Conservation (phyloP, 148 eudicot genomes). For the Talinum fruticosum region DNA sequence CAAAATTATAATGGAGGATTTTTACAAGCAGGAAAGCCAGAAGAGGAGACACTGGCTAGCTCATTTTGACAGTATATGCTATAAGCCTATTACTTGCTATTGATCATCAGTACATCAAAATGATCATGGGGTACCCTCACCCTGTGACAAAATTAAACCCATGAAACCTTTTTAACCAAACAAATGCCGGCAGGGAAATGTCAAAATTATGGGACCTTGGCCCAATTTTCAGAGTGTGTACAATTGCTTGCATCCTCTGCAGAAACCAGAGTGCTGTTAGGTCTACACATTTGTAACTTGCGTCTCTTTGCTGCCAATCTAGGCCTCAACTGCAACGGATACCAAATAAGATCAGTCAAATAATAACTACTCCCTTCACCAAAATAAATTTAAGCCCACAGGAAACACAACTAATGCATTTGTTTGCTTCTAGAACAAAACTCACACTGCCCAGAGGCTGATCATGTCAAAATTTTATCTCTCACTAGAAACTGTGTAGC, state of each 20-base stretch:
- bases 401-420: neutral
- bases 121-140: conserved; percentile 14
- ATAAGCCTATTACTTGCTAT: neutral
- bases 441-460: neutral
- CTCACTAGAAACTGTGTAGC: too few relatives aligned
- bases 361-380: neutral
- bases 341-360: conserved; percentile 15
- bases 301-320: conserved; percentile 46
- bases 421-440: neutral
- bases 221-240: conserved; percentile 18
- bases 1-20: neutral
- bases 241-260: conserved; percentile 27
- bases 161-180: neutral
- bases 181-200: neutral
- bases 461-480: too few relatives aligned
- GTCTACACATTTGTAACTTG: conserved; percentile 26
- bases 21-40: neutral
- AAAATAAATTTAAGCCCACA: neutral
- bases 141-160: conserved; percentile 16
- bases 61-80: conserved; percentile 2
- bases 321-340: conserved; percentile 56
- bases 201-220: conserved; percentile 5
- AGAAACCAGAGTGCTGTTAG: conserved; percentile 12
- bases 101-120: conserved; percentile 1
- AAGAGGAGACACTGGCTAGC: neutral